Evolutionary conservation across 2,329 filamentous ascomycete species (phyloP), one percentile per base, ranked within the genome.

Genomic region (Huntiella abstrusa): DNA sequence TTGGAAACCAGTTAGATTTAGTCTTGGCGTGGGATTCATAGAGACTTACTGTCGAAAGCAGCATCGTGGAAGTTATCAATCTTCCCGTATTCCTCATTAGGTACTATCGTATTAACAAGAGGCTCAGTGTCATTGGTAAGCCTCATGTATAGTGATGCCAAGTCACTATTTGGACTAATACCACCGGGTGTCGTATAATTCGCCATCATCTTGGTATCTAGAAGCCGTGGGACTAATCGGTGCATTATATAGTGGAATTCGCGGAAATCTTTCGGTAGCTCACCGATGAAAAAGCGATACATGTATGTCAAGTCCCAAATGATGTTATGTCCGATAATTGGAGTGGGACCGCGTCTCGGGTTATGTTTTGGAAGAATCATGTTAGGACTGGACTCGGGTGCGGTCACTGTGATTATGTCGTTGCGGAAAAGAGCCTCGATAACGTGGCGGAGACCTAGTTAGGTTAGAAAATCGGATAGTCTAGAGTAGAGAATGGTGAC

Each of bases 301-400:
- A 81, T 58, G 53, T 80, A 80, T 33, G 73, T 67, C 3, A 82
- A 61, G 52, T 82, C 76, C 1, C 70, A 68, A 51, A 81, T 73
- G 49, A 75, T 64, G 53, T 82, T 81, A 59, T 82, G 76, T 0
- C 76, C 75, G 3, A 81, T 65, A 0, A 81, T 53, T 1, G 34
- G 34, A 15, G 45, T 32, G 1, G 28, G 38, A 13, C 36, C 7
- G 5, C 10, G 3, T 13, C 19, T 13, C 15, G 4, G n/a, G 10
- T 39, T 39, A n/a, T 39, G 13, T 10, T 17, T 19, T 34, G 12
- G 33, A 36, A 35, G 37, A 22, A 12, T 17, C 4, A 17, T 44
- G 5, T 11, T 16, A 28, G 22, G 22, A 28, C 8, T 7, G 8
- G 22, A 7, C 22, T 28, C 22, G 3, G 22, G 22, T 3, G 8